Evolutionary conservation across 1,139 yeast species (phyloP).

Genomic region (Kluyveromyces sp.): DNA sequence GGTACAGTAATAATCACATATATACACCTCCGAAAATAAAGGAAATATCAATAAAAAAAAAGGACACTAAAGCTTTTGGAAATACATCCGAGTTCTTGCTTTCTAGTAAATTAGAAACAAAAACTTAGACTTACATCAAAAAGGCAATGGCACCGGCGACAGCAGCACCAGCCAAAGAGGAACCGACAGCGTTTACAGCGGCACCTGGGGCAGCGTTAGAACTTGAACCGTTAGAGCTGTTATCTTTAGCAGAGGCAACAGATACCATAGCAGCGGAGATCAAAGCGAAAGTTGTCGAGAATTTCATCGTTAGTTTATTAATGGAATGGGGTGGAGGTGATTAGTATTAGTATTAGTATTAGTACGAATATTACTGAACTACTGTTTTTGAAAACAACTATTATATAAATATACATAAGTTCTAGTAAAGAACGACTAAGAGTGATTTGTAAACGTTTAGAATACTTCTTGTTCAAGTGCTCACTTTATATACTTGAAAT

Average conservation of each 20-base stretch:
- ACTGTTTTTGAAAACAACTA: not conserved
- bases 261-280: slow-evolving; percentile 16
- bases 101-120: not conserved
- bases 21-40: no score
- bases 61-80: not conserved
- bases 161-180: slow-evolving; percentile 21
- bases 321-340: not conserved
- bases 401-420: not conserved
- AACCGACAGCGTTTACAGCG: slow-evolving; percentile 11
- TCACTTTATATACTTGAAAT: not conserved
- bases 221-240: slow-evolving; percentile 6
- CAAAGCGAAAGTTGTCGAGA: slow-evolving; percentile 18
- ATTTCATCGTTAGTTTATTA: slow-evolving; percentile 14
- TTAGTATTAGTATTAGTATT: not conserved
- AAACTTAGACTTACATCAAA: slow-evolving; percentile 12
- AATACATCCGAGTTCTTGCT: no score
- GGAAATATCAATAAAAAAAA: not conserved
- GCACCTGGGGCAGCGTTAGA: slow-evolving; percentile 13
- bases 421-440: not conserved
- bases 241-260: slow-evolving; percentile 10
- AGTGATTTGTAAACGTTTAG: not conserved
- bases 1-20: no score
- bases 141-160: slow-evolving; percentile 26
- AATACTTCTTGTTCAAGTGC: not conserved
- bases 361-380: slow-evolving; percentile 1